These are phyloP conservation scores for Eucalyptus marginata DNA, from an alignment of 345 rosid genomes.

Conservation along the genomic window DNA sequence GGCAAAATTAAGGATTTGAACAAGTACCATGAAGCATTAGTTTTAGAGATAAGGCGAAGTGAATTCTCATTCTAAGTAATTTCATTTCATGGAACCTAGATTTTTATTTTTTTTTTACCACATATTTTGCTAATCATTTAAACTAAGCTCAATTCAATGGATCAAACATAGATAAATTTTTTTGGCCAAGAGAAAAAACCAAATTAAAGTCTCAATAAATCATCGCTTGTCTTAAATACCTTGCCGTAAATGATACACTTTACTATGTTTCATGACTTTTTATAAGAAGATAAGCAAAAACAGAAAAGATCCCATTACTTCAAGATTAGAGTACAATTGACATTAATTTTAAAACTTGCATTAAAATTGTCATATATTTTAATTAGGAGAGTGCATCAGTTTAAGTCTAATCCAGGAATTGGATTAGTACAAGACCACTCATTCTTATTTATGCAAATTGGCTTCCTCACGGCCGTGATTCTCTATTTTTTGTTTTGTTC, in stretches of 20 bases:
- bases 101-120: background rate
- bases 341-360: background rate
- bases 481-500: no score
- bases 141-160: background rate
- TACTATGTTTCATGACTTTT: no score
- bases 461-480: no score
- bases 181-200: background rate
- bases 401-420: background rate
- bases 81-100: background rate
- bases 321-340: no score
- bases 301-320: no score
- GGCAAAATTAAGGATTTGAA: background rate
- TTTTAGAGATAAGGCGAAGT: background rate
- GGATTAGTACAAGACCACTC: no score
- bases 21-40: background rate
- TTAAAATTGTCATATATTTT: no score
- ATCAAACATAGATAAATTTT: no score
- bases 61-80: background rate
- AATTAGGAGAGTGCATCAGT: background rate
- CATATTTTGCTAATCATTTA: background rate
- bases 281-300: no score
- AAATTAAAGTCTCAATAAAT: background rate
- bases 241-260: accelerated
- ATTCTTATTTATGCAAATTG: no score
- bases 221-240: accelerated